Evolutionary conservation across 345 rosid genomes (phyloP), one percentile per base, ranked within the genome.

Genomic region (Draba incana): DNA sequence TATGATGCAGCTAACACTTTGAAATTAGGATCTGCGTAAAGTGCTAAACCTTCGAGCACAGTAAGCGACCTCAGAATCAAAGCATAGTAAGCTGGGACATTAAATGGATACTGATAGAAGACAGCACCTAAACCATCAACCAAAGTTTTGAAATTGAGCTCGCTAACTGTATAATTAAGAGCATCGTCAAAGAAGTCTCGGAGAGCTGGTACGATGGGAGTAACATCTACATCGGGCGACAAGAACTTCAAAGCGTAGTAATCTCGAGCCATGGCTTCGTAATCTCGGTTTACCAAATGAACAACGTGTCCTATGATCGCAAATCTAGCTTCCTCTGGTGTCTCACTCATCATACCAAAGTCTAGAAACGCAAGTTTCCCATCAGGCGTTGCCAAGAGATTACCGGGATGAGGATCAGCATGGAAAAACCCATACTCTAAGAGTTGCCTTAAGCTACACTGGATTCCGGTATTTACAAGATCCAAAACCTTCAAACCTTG

Each of bases 291-390:
- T 15, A 93, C 99, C 82, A 93, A 71, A 83, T 93, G 99, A 72
- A 88, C 94, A 62, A 88, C 87, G 65, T 88, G 94, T 46, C 99
- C 99, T 30, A 93, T 90, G 39, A 93, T 93, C 11, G 99, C 97
- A 79, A 68, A 82, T 78, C 99, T 88, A 48, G 99, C 99, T 64
- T 81, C 95, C 84, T 93, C 99, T 4, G 99, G 99, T 66, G 99
- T 90, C 80, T 93, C 97, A 73, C 99, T 93, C 97, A 93, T 93
- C 99, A 93, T 93, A 27, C 99, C 97, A 77, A 90, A 93, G 74
- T 93, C 99, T 50, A 93, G 85, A 85, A 93, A 94, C 50, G 99
- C 97, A 68, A 94, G 97, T 79, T 86, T 94, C 10, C 99, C 99
- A 56, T 88, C 96, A 27, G 97, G 99, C 45, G 99, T 94, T 23